phyloP scores from a whole-genome alignment of 495 filamentous ascomycete species.

The Xylaria longipes region DNA sequence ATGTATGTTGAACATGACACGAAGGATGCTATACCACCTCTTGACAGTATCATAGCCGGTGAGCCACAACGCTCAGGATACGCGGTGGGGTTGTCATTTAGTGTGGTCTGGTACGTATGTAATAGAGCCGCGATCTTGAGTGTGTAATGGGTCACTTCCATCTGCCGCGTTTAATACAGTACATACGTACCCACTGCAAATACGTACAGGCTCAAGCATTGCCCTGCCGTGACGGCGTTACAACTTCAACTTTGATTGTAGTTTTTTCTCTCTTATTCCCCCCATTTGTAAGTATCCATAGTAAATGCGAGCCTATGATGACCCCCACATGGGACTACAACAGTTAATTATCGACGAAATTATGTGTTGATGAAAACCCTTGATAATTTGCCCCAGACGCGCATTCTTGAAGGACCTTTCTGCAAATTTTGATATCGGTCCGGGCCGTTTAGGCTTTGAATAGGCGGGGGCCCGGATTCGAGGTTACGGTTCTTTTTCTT shows the following conservation, averaged over 20 bases:
- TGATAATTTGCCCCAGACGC: neutral
- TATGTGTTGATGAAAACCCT: neutral
- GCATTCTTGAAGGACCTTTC: neutral
- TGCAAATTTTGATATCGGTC: constrained; percentile 2
- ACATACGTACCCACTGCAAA: neutral
- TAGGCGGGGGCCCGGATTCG: neutral
- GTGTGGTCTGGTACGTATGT: neutral
- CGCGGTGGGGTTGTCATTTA: neutral
- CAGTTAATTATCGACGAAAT: neutral
- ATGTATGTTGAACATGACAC: neutral
- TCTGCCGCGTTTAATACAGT: neutral
- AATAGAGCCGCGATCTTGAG: neutral
- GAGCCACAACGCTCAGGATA: neutral
- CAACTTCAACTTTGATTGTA: neutral
- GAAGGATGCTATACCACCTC: too few species aligned
- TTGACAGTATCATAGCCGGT: neutral
- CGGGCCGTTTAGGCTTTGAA: neutral
- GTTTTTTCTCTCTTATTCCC: neutral
- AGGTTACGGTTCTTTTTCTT: neutral
- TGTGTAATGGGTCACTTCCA: neutral
- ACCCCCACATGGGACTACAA: constrained; percentile 16
- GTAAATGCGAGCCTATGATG: neutral
- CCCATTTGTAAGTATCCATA: neutral
- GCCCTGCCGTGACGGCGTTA: neutral
- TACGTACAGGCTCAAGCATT: neutral